A percentile compares a stretch with the other conserved stretches of the same genome.
These are phyloP conservation scores for Leptosphaerulina australis DNA, from an alignment of 2,329 filamentous ascomycete genomes.

Conservation along the genomic window DNA sequence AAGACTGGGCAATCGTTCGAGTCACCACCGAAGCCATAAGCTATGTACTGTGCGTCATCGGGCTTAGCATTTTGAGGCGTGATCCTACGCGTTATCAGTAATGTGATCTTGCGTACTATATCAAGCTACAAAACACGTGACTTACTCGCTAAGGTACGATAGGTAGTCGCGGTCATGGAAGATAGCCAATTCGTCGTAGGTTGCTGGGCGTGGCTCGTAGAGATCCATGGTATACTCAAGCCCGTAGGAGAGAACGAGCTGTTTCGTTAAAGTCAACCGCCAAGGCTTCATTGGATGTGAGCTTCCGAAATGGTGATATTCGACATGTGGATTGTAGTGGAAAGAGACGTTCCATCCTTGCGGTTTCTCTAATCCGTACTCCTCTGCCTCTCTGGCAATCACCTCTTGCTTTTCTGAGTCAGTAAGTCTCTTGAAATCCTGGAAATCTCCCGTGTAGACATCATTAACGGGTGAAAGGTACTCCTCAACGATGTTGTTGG, in stretches of 20 bases:
- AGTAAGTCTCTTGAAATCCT: constrained; percentile 41
- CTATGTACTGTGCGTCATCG: constrained; percentile 54
- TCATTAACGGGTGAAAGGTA: constrained; percentile 40
- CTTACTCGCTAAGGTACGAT: constrained; percentile 71
- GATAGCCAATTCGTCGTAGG: constrained; percentile 81
- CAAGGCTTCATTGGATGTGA: constrained; percentile 99
- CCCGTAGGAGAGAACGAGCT: constrained; percentile 91
- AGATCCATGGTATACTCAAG: constrained; percentile 98
- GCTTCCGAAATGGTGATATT: constrained; percentile 95
- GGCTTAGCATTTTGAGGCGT: constrained; percentile 56
- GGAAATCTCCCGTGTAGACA: constrained; percentile 34
- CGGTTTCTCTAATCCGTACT: constrained; percentile 75
- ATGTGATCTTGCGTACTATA: neutral
- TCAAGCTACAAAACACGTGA: neutral
- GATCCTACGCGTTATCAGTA: constrained; percentile 37
- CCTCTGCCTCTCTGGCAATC: constrained; percentile 59
- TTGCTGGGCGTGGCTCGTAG: constrained; percentile 82
- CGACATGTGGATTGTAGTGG: constrained; percentile 92
- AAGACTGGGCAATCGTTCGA: constrained; percentile 89
- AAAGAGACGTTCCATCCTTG: constrained; percentile 92
- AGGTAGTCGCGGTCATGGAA: constrained; percentile 93
- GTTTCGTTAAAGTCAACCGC: constrained; percentile 93
- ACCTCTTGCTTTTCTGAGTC: constrained; percentile 55
- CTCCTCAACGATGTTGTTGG: constrained; percentile 46
- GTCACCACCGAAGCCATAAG: constrained; percentile 79